Base-by-base conservation (phyloP, 495 filamentous ascomycete species). In the Penicillium bovifimosum region DNA sequence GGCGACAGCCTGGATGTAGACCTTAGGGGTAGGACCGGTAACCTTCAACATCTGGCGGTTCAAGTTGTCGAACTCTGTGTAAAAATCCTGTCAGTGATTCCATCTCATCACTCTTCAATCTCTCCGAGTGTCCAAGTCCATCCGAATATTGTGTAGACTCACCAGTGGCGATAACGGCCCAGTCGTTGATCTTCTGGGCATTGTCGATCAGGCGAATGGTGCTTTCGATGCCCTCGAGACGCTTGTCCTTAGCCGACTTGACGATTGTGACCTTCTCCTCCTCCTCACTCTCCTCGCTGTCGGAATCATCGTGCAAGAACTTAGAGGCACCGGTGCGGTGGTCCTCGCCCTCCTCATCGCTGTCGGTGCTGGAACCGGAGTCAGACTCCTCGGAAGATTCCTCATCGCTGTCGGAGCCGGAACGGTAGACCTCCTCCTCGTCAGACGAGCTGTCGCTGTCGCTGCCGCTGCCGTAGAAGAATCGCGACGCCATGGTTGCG, bases 171-270 rank as follows among this genome's bases (percentile, higher is more conserved):
- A 99, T 93, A 39, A 89, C 83, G 57, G 85, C 85, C 93, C 93
- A 99, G 70, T 99, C 95, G 65, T 86, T 88, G 62, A 97, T 99
- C 80, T 95, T 96, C 68, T 91, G 77, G 11, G 88, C 90, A 76
- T 99, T 99, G 59, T 96, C 91, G 55, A 97, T 97, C 52, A 85
- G 72, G 64, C 85, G 84, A 50, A 96, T 86, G 38, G 84, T 95
- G 39, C 82, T 81, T 71, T 97, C 95, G 52, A 99, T 79, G 65
- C 96, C 95, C 64, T 96, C 95, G 52, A 90, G 73, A 35, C 93
- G 81, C 79, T 99, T 99, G 72, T 97, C 91, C 75, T 96, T 97
- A 46, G 90, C 91, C 69, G 91, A 96, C 81, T 96, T 97, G 49
- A 91, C 85, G 53, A 95, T 74, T 46, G 88, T 91, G 47, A 83